Base-by-base conservation (phyloP, 495 filamentous ascomycete genomes). In the Pseudevernia furfuracea region DNA sequence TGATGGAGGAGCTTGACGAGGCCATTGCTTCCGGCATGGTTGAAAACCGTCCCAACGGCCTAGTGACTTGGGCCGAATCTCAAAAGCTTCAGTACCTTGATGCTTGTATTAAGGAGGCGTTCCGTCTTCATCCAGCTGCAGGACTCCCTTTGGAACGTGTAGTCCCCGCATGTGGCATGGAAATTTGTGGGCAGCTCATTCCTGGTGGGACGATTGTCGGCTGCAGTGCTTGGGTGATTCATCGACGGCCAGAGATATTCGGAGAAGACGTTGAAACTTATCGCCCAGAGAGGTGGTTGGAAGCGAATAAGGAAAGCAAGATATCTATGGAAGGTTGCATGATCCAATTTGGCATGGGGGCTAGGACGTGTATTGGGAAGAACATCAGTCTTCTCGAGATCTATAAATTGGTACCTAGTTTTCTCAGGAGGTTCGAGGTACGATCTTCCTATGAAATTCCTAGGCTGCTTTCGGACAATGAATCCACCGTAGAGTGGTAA, bases 141-240 rank as follows among this genome's bases (percentile, higher is more conserved):
- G 82, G 82, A 5, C 67, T 86, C 3, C 75, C 82, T 60, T 77
- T 84, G 36, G 78, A 82, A 23, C 78, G 85, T 0, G 69, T 80
- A 4, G 81, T 78, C 10, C 75, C 75, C 23, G 41, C 64, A 14
- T 62, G 60, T 14, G 77, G 74, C 6, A 63, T 72, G 1, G 70
- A 71, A 23, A 69, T 78, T 19, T 71, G 67, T 56, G 79, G 78
- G 0, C 68, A 76, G n/a, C 78, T 75, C 23, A 70, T 89, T 8
- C 77, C 77, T n/a, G 86, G 79, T 1, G 85, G 85, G 0, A 85
- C 85, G 9, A 83, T 87, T 61, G 84, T 89, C 0, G 85, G 86
- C 19, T 78, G 84, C 71, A 74, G 77, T 55, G 80, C 86, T 8
- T 88, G 84, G 84, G 81, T 87, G 44, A 75, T 88, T 25, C 86